Evolutionary conservation across 495 filamentous ascomycete genomes (phyloP).

Genomic region (Penicillium canescens): DNA sequence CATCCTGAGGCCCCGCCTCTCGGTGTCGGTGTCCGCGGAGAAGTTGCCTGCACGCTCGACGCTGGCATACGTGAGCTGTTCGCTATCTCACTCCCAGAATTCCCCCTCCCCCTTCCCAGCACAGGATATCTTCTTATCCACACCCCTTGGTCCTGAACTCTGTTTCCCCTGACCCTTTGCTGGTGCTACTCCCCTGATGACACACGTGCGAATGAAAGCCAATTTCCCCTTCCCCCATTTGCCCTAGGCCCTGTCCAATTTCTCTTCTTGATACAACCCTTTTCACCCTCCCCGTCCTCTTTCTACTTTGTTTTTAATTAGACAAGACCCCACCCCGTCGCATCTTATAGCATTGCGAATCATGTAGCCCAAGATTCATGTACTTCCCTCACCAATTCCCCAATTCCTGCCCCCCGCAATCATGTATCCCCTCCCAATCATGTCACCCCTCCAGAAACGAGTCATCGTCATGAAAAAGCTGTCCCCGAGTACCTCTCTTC

Average conservation of each 20-base stretch:
- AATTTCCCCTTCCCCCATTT: slow-evolving; percentile 27
- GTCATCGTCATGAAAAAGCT: slow-evolving; percentile 40
- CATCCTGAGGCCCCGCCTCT: background rate
- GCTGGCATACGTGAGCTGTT: background rate
- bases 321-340: slow-evolving; percentile 37
- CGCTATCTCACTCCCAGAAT: slow-evolving; percentile 14
- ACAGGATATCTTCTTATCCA: slow-evolving; percentile 9
- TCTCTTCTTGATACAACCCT: slow-evolving; percentile 23
- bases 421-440: slow-evolving; percentile 24
- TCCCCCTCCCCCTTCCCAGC: slow-evolving; percentile 13
- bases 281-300: slow-evolving; percentile 17
- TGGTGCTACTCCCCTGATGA: slow-evolving; percentile 22
- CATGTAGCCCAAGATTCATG: slow-evolving; percentile 56
- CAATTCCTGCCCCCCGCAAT: slow-evolving; percentile 11
- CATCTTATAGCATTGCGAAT: slow-evolving; percentile 36
- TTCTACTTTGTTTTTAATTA: slow-evolving; percentile 44
- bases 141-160: slow-evolving; percentile 8
- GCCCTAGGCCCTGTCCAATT: slow-evolving; percentile 29
- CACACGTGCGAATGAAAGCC: slow-evolving; percentile 24
- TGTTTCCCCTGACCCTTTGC: slow-evolving; percentile 10
- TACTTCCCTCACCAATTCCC: slow-evolving; percentile 28
- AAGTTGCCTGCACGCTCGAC: background rate
- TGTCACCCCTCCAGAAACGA: slow-evolving; percentile 28
- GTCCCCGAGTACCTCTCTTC: slow-evolving; percentile 17
- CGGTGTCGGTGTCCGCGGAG: background rate